Evolutionary conservation across 1,139 yeast species (phyloP), one percentile per base, ranked within the genome.

Genomic region (Candida neerlandica): DNA sequence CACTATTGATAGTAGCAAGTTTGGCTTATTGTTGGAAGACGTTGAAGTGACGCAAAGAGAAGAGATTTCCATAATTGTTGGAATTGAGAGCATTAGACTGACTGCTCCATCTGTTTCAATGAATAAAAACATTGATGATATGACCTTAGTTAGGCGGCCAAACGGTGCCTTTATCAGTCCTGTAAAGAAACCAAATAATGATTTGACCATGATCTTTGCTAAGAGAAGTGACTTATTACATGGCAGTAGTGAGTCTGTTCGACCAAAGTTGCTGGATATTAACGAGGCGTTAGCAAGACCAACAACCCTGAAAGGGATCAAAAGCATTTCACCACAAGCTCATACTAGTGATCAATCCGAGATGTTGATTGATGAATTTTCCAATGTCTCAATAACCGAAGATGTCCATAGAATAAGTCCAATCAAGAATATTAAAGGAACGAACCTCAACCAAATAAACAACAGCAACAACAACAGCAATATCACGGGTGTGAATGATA

Each of bases 141-240:
- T 70, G 48, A 70, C 75, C 19, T 59, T 64, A 51, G 69, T 67
- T 12, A 52, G 58, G 34, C 43, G 41, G 10, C 66, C 65, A 12
- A 55, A 47, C 23, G 52, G 49, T 9, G 21, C 29, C 5, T 53
- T 46, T 50, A 46, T 67, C 19, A 69, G 73, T 1, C 76, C 75
- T 1, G 61, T 69, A 18, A 70, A 71, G 52, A 60, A 58, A 16
- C 27, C 44, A 12, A 59, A 5, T 7, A 39, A 26, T 9, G 78
- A 73, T 46, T 69, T 73, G 46, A 73, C 78, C 0, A 72, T 72
- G 77, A 55, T 73, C 23, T 52, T 70, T 21, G 77, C 77, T 4
- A 53, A 48, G 12, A 42, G 47, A 34, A 40, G 39, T 27, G 51
- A 45, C 14, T 32, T 30, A 27, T 26, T 21, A 38, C 35, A 42